Evolutionary conservation across 331 rosid species (phyloP), one percentile per base, ranked within the genome.

Genomic region (Pyracantha coccinea): DNA sequence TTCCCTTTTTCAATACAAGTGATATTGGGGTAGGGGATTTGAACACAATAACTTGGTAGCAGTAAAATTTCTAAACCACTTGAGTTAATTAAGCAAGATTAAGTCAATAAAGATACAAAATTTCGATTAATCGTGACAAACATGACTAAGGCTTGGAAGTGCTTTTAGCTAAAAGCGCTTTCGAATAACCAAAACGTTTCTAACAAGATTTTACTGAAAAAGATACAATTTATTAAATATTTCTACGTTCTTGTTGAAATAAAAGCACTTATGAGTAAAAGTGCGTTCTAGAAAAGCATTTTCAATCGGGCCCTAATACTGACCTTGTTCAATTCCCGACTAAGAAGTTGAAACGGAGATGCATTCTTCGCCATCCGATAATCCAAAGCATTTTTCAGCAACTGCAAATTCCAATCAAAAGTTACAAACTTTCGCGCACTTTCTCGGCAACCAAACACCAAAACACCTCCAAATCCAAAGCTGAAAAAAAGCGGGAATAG

Each of bases 241-340:
- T 41, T 41, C 14, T 0, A 41, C 47, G 47, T 11, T 41, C 15
- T 41, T 41, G 47, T 41, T 41, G 47, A 10, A 41, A 41, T 41
- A 41, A 41, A 31, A 41, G 5, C 47, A 41, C 1, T 41, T 41
- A 41, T 41, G 47, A 41, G 47, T 11, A 10, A 5, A 41, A 41
- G 15, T 41, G 47, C 14, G 11, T 41, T 41, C 47, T 41, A 41
- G 47, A 0, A 11, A 41, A 41, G 47, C 47, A 41, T 41, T 41
- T 41, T 41, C 47, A 41, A 41, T 3, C 15, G 47, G 47, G 5
- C 47, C 47, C 47, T 11, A 32, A 31, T 69, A 32, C 80, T 62
- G 77, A 81, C 84, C 84, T 81, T 72, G 32, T 75, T 58, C 75
- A 81, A 47, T 66, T 41, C 73, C 57, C 35, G 81, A 8, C 77